Percentiles rank a stretch among this genome's conserved stretches.
Conservation (phyloP, 441 rosid genomes). For the Capsella rubella region DNA sequence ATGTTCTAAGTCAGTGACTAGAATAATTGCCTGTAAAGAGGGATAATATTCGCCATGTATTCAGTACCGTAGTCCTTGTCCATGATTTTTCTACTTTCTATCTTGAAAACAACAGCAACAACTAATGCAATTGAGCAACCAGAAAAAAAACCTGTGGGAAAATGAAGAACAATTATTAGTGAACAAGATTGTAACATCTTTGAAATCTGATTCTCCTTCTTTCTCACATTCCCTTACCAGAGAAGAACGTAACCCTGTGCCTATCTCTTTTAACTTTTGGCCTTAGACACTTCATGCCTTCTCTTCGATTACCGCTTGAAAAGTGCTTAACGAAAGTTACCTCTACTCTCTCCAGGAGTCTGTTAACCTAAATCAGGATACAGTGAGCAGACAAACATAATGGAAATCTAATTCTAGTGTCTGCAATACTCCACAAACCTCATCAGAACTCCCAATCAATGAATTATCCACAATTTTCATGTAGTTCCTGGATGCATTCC, state of each 20-base stretch:
- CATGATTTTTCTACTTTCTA: constrained; percentile 55
- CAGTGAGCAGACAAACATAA: constrained; percentile 25
- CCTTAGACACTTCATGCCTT: constrained; percentile 69
- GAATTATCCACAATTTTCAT: constrained; percentile 75
- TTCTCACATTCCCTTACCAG: constrained; percentile 51
- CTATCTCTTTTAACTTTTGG: constrained; percentile 64
- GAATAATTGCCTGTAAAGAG: constrained; percentile 68
- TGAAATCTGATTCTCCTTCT: not conserved
- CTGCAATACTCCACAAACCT: constrained; percentile 50
- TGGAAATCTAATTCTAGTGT: not conserved
- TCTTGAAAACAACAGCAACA: constrained; percentile 59
- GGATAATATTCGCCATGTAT: constrained; percentile 72
- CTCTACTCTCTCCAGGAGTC: constrained; percentile 69
- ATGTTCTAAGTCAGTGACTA: constrained; percentile 16
- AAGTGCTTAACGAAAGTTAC: constrained; percentile 64
- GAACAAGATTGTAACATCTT: not conserved
- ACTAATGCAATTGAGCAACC: constrained; percentile 68
- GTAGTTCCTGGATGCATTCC: constrained; percentile 65
- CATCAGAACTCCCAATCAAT: constrained; percentile 70
- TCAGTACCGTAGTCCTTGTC: constrained; percentile 54
- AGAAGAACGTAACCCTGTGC: constrained; percentile 68
- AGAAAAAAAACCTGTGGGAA: constrained; percentile 63
- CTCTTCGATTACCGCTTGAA: constrained; percentile 59
- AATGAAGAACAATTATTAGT: constrained; percentile 25
- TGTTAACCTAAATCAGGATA: constrained; percentile 51